Percentiles rank a stretch among this genome's conserved stretches.
Evolutionary conservation across 1,284 basidiomycete species (phyloP).

Genomic region (Heliocybe sulcata): DNA sequence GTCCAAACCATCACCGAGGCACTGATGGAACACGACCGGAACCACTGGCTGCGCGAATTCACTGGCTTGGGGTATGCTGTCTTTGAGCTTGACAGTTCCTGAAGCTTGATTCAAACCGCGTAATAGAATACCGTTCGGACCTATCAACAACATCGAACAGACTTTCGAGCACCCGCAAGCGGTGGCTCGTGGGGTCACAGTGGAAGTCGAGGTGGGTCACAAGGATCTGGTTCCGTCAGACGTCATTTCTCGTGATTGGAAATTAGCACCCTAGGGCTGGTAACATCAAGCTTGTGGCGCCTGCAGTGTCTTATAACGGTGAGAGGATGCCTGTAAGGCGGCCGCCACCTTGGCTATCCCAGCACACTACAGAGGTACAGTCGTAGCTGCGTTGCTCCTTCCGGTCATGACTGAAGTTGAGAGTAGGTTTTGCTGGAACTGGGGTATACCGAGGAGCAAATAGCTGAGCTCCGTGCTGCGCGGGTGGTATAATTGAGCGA

Average conservation of each 20-base stretch:
- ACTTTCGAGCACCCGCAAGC: constrained; percentile 93
- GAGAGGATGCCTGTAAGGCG: constrained; percentile 67
- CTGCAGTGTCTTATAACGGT: constrained; percentile 86
- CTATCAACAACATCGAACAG: constrained; percentile 87
- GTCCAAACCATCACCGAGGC: constrained; percentile 65
- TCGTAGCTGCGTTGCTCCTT: constrained; percentile 2
- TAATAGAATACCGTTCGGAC: constrained; percentile 77
- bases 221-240: constrained; percentile 18
- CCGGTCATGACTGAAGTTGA: background rate
- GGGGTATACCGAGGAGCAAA: background rate
- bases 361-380: constrained; percentile 73
- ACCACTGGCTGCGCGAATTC: constrained; percentile 70
- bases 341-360: constrained; percentile 79
- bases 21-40: constrained; percentile 50
- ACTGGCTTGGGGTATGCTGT: constrained; percentile 66
- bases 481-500: constrained; percentile 2
- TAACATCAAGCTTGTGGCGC: constrained; percentile 79
- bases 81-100: constrained; percentile 4
- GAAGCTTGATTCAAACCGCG: background rate
- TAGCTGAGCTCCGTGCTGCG: background rate
- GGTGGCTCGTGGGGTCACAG: constrained; percentile 50
- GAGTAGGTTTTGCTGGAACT: background rate
- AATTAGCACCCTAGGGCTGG: constrained; percentile 69
- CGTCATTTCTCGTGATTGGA: background rate
- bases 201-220: constrained; percentile 47